Base-by-base conservation (phyloP, 2,329 filamentous ascomycete species). In the Cladosporium sp. region DNA sequence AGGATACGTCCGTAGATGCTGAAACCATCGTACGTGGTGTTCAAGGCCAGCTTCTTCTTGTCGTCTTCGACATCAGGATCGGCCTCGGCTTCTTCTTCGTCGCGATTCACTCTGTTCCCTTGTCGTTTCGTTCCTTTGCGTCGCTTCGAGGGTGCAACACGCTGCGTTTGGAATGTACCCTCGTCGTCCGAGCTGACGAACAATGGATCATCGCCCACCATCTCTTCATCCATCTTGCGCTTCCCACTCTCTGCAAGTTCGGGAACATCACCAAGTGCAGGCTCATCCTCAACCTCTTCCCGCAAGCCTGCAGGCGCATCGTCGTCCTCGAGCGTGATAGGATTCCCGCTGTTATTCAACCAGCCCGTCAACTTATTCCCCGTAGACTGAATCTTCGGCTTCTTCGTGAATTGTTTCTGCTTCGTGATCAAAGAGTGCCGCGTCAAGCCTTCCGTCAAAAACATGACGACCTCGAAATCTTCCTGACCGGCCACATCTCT, bases 401-500 rank as follows among this genome's bases (percentile, higher is more conserved):
- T 79, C 48, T 80, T 76, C n/a, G 74, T 75, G 68, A 83, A 93
- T 21, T 87, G 84, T 79, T 97, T 97, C 72, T 91, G 88, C 77
- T 95, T 96, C 64, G 89, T 90, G 65, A 98, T 84, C 43, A 99
- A 82, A 36, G 92, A 91, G 80, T 98, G 95, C 16, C 93, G 88
- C 3, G 90, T 93, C 60, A 87, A 89, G 8, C 90, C 91, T 77
- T 97, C 92, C 54, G 91, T 96, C 70, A 99, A 83, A 79, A 97
- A 98, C 69, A 99, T 91, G 43, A 93, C 91, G 16, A 97, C 92
- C 75, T 98, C 93, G 75, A 97, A 99, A 71, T 97, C 94, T 78
- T 97, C 94, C 83, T 91, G 83, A 13, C 87, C 83, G 18, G 97
- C 87, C 0, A 96, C 89, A 83, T 98, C 95, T 78, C 97, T 97